Conservation (phyloP, 2,329 filamentous ascomycete species). For the Reticulascus tulasneorum region DNA sequence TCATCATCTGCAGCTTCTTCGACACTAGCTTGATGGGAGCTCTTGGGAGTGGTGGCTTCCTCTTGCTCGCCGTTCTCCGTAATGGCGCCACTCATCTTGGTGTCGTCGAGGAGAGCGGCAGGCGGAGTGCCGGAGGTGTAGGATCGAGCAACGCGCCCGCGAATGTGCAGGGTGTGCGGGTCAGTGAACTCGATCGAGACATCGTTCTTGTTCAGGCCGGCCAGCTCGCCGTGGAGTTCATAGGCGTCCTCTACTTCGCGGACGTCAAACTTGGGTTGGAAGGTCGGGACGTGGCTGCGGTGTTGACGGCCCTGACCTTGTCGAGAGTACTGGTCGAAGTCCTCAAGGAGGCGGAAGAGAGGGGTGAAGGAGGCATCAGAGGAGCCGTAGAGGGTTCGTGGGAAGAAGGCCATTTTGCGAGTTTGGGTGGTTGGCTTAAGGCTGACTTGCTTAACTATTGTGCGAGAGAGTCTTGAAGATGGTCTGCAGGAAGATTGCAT, state of each 20-base stretch:
- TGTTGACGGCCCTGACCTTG: constrained; percentile 23
- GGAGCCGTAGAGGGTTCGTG: constrained; percentile 44
- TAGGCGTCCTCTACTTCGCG: constrained; percentile 65
- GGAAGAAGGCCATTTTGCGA: constrained; percentile 58
- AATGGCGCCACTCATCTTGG: constrained; percentile 32
- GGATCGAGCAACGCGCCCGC: constrained; percentile 63
- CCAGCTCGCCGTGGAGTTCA: constrained; percentile 76
- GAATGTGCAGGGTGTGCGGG: constrained; percentile 66
- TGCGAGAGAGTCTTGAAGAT: constrained; percentile 20
- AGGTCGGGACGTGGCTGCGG: constrained; percentile 42
- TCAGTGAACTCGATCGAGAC: constrained; percentile 77
- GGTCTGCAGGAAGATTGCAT: no score
- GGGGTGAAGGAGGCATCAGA: constrained; percentile 50
- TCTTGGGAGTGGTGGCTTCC: constrained; percentile 19
- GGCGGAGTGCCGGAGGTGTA: constrained; percentile 53
- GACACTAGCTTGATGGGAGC: constrained; percentile 57
- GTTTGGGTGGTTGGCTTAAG: constrained; percentile 18
- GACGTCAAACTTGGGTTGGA: constrained; percentile 75
- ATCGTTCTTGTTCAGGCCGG: constrained; percentile 70
- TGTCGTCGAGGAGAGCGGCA: constrained; percentile 44
- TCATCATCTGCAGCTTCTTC: constrained; percentile 51
- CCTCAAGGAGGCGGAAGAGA: constrained; percentile 62
- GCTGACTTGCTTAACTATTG: constrained; percentile 20
- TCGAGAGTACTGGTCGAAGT: constrained; percentile 55
- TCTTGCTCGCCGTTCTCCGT: constrained; percentile 30